Percentiles rank a stretch among this genome's conserved stretches.
These are phyloP conservation scores for Harringtonia aguacate DNA, from an alignment of 2,329 filamentous ascomycete genomes.

Conservation along the genomic window DNA sequence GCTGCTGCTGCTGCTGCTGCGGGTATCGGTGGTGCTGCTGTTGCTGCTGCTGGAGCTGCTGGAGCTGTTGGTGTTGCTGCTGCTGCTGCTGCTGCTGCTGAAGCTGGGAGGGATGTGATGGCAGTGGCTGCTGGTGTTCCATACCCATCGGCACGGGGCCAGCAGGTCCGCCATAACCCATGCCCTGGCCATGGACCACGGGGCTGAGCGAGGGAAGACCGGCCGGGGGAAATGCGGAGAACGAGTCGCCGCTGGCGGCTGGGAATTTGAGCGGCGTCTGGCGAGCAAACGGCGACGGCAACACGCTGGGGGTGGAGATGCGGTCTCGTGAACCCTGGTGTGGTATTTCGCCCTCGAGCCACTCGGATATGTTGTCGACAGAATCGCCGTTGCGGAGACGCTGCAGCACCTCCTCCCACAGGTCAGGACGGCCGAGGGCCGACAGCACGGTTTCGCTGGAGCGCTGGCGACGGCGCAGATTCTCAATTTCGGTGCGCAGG, in stretches of 20 bases:
- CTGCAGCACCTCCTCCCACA: slow-evolving; percentile 43
- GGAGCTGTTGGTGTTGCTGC: background rate
- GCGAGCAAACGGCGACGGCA: slow-evolving; percentile 16
- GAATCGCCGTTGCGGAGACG: slow-evolving; percentile 42
- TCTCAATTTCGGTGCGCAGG: slow-evolving; percentile 48
- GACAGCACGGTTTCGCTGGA: slow-evolving; percentile 44
- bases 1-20: background rate
- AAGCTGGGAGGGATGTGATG: too few species aligned
- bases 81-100: background rate
- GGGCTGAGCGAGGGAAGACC: slow-evolving; percentile 19
- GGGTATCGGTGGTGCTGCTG: slow-evolving; percentile 1
- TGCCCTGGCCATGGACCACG: slow-evolving; percentile 16
- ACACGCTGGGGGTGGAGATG: slow-evolving; percentile 19
- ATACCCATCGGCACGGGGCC: slow-evolving; percentile 20
- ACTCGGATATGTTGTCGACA: slow-evolving; percentile 45
- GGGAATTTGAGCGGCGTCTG: slow-evolving; percentile 20
- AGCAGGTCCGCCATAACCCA: slow-evolving; percentile 19
- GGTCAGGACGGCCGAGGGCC: slow-evolving; percentile 38
- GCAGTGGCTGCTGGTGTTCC: slow-evolving; percentile 1
- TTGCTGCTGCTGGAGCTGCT: background rate
- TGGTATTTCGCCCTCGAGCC: slow-evolving; percentile 25
- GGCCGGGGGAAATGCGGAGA: slow-evolving; percentile 21
- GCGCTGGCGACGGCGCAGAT: slow-evolving; percentile 40
- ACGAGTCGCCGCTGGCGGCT: slow-evolving; percentile 16
- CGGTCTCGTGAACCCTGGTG: slow-evolving; percentile 12